phyloP scores from a whole-genome alignment of 2,329 filamentous ascomycete genomes.

The Exophiala lecanii-corni region DNA sequence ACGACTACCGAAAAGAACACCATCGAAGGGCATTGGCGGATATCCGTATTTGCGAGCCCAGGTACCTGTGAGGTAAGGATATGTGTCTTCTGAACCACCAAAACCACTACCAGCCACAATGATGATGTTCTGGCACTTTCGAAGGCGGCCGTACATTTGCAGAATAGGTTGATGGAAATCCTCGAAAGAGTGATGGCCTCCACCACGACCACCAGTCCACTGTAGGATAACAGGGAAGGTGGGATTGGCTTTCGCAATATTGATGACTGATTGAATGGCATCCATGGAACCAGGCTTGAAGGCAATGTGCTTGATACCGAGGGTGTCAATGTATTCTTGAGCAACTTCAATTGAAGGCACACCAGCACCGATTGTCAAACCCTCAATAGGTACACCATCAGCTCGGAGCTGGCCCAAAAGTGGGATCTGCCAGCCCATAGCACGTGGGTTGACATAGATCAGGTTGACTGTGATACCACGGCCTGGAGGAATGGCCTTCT shows the following conservation, averaged over 20 bases:
- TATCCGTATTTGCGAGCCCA: constrained; percentile 88
- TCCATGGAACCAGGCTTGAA: constrained; percentile 92
- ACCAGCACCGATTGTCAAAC: constrained; percentile 86
- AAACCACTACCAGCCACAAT: constrained; percentile 89
- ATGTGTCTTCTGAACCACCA: constrained; percentile 82
- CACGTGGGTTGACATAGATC: constrained; percentile 84
- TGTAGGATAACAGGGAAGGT: constrained; percentile 88
- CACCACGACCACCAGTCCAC: constrained; percentile 91
- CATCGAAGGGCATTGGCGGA: constrained; percentile 90
- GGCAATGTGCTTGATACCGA: constrained; percentile 85
- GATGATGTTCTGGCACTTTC: constrained; percentile 80
- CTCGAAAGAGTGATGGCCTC: constrained; percentile 91
- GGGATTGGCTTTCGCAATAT: constrained; percentile 90
- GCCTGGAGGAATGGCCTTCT: constrained; percentile 74
- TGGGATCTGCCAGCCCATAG: constrained; percentile 91
- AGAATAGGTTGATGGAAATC: constrained; percentile 92
- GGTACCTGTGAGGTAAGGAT: constrained; percentile 82
- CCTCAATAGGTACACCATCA: constrained; percentile 86
- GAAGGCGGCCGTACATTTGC: constrained; percentile 84
- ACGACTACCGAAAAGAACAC: constrained; percentile 82
- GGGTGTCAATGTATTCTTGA: constrained; percentile 87
- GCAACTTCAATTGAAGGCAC: constrained; percentile 91
- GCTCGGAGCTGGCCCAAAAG: constrained; percentile 73
- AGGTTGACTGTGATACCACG: constrained; percentile 85
- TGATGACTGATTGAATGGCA: constrained; percentile 82